These are phyloP conservation scores for Rhododendron simsii DNA, from an alignment of 148 eudicot species.

Conservation along the genomic window DNA sequence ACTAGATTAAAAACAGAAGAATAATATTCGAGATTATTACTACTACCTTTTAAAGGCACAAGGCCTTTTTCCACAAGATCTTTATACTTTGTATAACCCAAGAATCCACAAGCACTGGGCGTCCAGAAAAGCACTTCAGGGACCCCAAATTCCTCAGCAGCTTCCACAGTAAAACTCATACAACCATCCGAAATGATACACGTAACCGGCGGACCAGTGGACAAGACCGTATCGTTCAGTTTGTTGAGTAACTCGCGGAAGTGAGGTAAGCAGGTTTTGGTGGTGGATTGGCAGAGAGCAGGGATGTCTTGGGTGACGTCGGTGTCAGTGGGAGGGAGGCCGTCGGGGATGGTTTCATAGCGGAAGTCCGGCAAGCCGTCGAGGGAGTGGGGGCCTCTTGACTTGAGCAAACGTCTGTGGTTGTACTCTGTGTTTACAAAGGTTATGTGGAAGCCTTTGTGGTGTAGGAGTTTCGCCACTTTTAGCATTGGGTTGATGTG, in stretches of 20 bases:
- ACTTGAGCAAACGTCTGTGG: conserved; percentile 39
- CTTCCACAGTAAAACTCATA: conserved; percentile 46
- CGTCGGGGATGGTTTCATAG: conserved; percentile 57
- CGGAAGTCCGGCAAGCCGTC: conserved; percentile 50
- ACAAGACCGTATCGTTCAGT: conserved; percentile 10
- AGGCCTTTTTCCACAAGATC: conserved; percentile 34
- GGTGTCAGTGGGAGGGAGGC: conserved; percentile 40
- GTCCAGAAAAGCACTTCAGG: conserved; percentile 60
- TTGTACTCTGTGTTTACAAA: conserved; percentile 30
- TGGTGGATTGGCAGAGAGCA: conserved; percentile 30
- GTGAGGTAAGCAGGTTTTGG: conserved; percentile 26
- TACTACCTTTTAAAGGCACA: conserved; percentile 47
- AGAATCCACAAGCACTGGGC: conserved; percentile 42
- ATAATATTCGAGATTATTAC: neutral
- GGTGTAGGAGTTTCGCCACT: conserved; percentile 53
- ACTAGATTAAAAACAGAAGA: neutral
- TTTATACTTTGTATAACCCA: conserved; percentile 33
- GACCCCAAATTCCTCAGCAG: conserved; percentile 40
- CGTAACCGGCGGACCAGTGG: conserved; percentile 37
- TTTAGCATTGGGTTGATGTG: conserved; percentile 63
- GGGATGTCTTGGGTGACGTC: conserved; percentile 48
- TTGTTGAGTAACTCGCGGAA: conserved; percentile 29
- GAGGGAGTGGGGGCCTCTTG: conserved; percentile 40
- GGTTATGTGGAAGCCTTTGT: conserved; percentile 50
- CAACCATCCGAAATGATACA: conserved; percentile 50